These are phyloP conservation scores for Phytophthora chlamydospora DNA, from an alignment of 352 stramenopile genomes.

Conservation along the genomic window DNA sequence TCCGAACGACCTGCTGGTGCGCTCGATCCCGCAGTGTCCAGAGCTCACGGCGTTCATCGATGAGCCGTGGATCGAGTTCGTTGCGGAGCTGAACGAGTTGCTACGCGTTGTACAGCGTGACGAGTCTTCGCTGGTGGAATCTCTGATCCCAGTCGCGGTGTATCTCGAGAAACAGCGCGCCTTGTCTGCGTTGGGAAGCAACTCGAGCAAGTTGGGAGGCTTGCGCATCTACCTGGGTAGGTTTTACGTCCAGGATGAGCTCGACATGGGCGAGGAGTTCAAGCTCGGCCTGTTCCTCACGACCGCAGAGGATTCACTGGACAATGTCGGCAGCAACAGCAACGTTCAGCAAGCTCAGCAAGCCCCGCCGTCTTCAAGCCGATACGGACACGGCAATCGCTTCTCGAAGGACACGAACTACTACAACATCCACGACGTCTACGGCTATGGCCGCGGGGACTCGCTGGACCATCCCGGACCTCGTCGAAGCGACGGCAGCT, in stretches of 20 bases:
- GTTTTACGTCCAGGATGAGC: constrained; percentile 77
- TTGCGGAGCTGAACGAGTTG: constrained; percentile 80
- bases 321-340: constrained; percentile 32
- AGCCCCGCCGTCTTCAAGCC: constrained; percentile 19
- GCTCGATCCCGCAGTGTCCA: constrained; percentile 77
- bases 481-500: constrained; percentile 29
- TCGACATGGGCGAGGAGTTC: constrained; percentile 73
- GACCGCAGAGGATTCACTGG: constrained; percentile 45
- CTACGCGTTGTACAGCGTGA: constrained; percentile 74
- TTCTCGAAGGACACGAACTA: constrained; percentile 38
- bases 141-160: constrained; percentile 63
- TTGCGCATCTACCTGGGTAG: constrained; percentile 75
- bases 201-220: constrained; percentile 58
- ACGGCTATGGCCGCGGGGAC: constrained; percentile 46
- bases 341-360: constrained; percentile 32
- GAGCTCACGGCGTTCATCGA: constrained; percentile 88
- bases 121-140: constrained; percentile 55
- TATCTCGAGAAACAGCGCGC: constrained; percentile 69
- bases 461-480: constrained; percentile 36
- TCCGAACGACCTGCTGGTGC: constrained; percentile 80
- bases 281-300: constrained; percentile 78
- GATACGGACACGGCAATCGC: constrained; percentile 30
- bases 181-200: constrained; percentile 37
- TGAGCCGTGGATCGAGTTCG: constrained; percentile 85
- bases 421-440: constrained; percentile 47